Evolutionary conservation across 2,329 filamentous ascomycete genomes (phyloP).

Genomic region (Ambrosiella xylebori): DNA sequence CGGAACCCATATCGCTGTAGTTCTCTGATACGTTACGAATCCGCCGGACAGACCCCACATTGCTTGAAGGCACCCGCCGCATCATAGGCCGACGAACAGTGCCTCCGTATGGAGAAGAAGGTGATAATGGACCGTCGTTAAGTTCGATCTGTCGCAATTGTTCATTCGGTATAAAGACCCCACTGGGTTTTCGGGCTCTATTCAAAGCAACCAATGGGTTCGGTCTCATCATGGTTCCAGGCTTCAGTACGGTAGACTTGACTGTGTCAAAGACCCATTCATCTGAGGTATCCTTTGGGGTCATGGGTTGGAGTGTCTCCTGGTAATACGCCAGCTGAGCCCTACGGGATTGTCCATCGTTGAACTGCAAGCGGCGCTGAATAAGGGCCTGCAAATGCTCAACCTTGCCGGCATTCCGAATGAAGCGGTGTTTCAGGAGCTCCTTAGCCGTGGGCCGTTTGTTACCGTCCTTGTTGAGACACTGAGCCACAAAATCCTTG

Average conservation of each 20-base stretch:
- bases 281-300: slow-evolving; percentile 51
- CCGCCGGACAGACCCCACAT: slow-evolving; percentile 10
- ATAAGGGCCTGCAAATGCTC: slow-evolving; percentile 80
- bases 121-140: slow-evolving; percentile 34
- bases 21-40: slow-evolving; percentile 10
- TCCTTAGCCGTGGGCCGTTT: slow-evolving; percentile 71
- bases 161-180: slow-evolving; percentile 30
- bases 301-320: slow-evolving; percentile 65
- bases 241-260: slow-evolving; percentile 40
- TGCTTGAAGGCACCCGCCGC: slow-evolving; percentile 9
- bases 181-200: slow-evolving; percentile 3
- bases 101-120: slow-evolving; percentile 32
- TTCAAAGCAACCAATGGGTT: neutral
- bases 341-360: slow-evolving; percentile 52
- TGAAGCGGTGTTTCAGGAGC: slow-evolving; percentile 73
- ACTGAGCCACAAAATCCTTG: slow-evolving; percentile 83
- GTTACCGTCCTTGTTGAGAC: slow-evolving; percentile 83
- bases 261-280: slow-evolving; percentile 96
- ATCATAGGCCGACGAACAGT: slow-evolving; percentile 44
- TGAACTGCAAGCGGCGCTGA: slow-evolving; percentile 64
- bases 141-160: slow-evolving; percentile 42
- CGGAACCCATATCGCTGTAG: slow-evolving; percentile 4
- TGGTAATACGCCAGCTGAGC: slow-evolving; percentile 76
- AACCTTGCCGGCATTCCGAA: slow-evolving; percentile 70
- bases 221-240: slow-evolving; percentile 2